Conservation (phyloP, 2,329 filamentous ascomycete genomes). For the Fusarium sp. region DNA sequence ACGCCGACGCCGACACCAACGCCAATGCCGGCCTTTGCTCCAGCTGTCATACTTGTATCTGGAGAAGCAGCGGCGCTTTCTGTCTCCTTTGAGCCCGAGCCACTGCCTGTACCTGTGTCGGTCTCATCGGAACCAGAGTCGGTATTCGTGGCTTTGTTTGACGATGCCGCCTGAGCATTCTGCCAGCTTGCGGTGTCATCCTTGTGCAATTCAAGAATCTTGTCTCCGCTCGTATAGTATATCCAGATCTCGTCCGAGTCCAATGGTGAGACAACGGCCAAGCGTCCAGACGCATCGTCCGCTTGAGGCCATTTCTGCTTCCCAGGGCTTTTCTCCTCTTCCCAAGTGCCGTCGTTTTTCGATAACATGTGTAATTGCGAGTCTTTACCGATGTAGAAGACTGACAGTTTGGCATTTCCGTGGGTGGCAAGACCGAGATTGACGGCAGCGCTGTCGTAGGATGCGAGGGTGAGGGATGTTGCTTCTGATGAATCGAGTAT, state of each 20-base stretch:
- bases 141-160: background rate
- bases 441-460: background rate
- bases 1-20: conserved; percentile 5
- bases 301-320: conserved; percentile 20
- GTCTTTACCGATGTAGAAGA: conserved; percentile 29
- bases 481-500: conserved; percentile 8
- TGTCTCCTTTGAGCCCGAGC: background rate
- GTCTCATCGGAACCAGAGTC: background rate
- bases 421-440: background rate
- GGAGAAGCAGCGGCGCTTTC: background rate
- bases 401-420: background rate
- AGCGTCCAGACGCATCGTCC: conserved; percentile 7
- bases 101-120: background rate
- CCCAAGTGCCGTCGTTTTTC: background rate
- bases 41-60: conserved; percentile 6
- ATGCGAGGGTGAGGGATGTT: background rate
- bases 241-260: conserved; percentile 20
- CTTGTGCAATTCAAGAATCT: conserved; percentile 14
- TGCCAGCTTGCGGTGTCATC: conserved; percentile 5
- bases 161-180: background rate
- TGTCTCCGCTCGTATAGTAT: conserved; percentile 21
- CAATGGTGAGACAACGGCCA: conserved; percentile 22
- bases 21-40: conserved; percentile 24
- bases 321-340: background rate
- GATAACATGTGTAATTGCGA: background rate